Evolutionary conservation across 768 basidiomycete genomes (phyloP).

Genomic region (Hydnum rufescens): DNA sequence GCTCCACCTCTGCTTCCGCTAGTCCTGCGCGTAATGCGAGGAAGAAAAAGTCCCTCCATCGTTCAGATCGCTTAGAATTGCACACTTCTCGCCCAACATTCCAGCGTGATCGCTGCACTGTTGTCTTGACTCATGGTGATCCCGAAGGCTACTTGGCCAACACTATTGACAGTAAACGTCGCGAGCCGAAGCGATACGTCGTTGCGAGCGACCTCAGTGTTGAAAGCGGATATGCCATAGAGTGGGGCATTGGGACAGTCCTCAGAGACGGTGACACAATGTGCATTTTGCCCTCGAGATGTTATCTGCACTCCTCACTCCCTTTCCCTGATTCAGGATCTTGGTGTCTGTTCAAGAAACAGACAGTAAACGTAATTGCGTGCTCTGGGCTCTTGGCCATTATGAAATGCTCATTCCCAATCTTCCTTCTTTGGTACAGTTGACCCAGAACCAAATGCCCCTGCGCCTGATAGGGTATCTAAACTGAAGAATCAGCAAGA

Average conservation of each 20-base stretch:
- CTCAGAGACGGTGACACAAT: constrained; percentile 86
- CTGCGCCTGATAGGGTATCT: constrained; percentile 47
- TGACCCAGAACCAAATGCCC: constrained; percentile 44
- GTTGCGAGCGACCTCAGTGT: constrained; percentile 91
- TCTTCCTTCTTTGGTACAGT: constrained; percentile 22
- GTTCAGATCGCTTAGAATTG: constrained; percentile 42
- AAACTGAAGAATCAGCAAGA: constrained; percentile 87
- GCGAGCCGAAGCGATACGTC: constrained; percentile 49
- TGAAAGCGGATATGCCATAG: constrained; percentile 84
- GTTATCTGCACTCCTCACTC: background rate
- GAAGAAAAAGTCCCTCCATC: constrained; percentile 8
- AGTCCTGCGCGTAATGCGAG: constrained; percentile 10
- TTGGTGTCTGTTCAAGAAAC: constrained; percentile 86
- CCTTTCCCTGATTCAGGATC: constrained; percentile 24
- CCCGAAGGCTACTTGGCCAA: constrained; percentile 24
- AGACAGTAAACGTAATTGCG: constrained; percentile 56
- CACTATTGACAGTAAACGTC: constrained; percentile 17
- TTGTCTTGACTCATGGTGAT: constrained; percentile 72
- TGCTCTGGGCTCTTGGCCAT: too few relatives aligned
- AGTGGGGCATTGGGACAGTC: constrained; percentile 97
- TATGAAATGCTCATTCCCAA: background rate
- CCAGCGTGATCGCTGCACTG: constrained; percentile 81
- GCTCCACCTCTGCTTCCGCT: background rate
- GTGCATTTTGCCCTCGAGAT: constrained; percentile 18
- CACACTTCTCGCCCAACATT: constrained; percentile 62